These are phyloP conservation scores for Xylaria sp. DNA, from an alignment of 2,329 filamentous ascomycete species.

Conservation along the genomic window DNA sequence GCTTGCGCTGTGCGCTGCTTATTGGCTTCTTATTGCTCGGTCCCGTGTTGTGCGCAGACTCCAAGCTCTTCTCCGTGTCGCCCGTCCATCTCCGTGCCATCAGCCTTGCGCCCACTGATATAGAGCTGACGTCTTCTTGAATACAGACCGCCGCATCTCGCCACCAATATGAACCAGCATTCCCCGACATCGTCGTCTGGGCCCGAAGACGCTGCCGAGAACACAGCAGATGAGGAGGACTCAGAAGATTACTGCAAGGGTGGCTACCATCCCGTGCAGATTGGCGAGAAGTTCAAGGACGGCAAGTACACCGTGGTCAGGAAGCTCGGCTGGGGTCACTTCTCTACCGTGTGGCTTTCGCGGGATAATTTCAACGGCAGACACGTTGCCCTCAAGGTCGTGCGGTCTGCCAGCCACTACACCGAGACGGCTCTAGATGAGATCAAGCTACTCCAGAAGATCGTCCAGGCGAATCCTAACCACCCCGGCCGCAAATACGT, in stretches of 20 bases:
- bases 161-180: conserved; percentile 69
- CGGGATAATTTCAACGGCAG: conserved; percentile 88
- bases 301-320: conserved; percentile 95
- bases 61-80: conserved; percentile 16
- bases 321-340: conserved; percentile 98
- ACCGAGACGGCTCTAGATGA: conserved; percentile 99
- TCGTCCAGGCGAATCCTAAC: conserved; percentile 92
- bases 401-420: conserved; percentile 97
- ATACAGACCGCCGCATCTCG: conserved; percentile 65
- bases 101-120: conserved; percentile 26
- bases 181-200: conserved; percentile 83
- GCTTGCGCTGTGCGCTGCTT: conserved; percentile 39
- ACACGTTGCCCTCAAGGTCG: conserved; percentile 97
- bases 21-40: conserved; percentile 20
- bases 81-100: conserved; percentile 22
- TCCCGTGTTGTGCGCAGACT: conserved; percentile 20
- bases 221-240: conserved; percentile 97
- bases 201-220: conserved; percentile 85
- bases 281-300: conserved; percentile 98
- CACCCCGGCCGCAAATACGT: conserved; percentile 96
- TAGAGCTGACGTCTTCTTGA: conserved; percentile 47
- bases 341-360: conserved; percentile 92
- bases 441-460: conserved; percentile 97
- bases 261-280: conserved; percentile 93
- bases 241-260: conserved; percentile 99